These are phyloP conservation scores for Malania oleifera DNA, from an alignment of 164 flowering plant species.

Conservation along the genomic window DNA sequence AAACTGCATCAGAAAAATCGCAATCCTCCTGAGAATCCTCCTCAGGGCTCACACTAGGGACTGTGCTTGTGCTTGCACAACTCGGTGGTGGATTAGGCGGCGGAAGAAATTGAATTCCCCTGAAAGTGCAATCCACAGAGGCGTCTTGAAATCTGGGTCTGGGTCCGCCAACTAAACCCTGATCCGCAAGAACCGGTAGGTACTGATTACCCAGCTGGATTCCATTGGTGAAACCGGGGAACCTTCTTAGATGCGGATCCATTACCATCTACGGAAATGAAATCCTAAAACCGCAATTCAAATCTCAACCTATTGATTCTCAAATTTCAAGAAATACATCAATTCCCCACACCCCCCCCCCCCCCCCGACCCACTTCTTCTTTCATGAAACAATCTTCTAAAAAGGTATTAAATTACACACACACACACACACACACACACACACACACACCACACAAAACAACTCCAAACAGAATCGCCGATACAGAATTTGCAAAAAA, in stretches of 20 bases:
- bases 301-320: not conserved
- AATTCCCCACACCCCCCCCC: too few relatives aligned
- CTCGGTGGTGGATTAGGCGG: constrained; percentile 8
- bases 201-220: constrained; percentile 18
- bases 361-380: too few relatives aligned
- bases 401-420: too few relatives aligned
- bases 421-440: too few relatives aligned
- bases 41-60: constrained; percentile 23
- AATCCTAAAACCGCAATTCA: not conserved
- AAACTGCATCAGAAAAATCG: constrained; percentile 70
- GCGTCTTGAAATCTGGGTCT: constrained; percentile 20
- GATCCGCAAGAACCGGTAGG: constrained; percentile 13
- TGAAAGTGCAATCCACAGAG: constrained; percentile 17
- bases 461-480: too few relatives aligned
- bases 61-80: constrained; percentile 1
- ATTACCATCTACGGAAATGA: constrained; percentile 27
- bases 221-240: constrained; percentile 21
- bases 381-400: too few relatives aligned
- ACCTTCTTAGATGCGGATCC: constrained; percentile 32
- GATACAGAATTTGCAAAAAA: too few relatives aligned
- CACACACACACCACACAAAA: too few relatives aligned
- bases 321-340: not conserved
- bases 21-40: constrained; percentile 56
- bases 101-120: constrained; percentile 17
- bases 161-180: constrained; percentile 14